phyloP scores from a whole-genome alignment of 2,329 filamentous ascomycete species.

The Trichophyton equinum region DNA sequence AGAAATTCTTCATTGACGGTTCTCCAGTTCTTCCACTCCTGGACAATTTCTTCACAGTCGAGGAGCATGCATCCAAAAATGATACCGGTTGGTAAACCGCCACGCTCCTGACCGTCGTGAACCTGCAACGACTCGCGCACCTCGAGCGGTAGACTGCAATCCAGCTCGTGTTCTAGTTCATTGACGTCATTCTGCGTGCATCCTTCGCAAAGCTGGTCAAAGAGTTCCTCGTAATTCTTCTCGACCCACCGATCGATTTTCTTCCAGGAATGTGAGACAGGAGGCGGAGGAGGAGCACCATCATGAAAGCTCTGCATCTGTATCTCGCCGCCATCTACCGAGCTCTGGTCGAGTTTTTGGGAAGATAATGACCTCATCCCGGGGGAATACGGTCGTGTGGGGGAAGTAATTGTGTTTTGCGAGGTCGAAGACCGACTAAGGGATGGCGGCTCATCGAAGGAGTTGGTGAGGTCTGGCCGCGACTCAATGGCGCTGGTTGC shows the following conservation, averaged over 20 bases:
- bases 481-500: slow-evolving; percentile 79
- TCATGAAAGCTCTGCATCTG: slow-evolving; percentile 94
- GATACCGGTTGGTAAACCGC: slow-evolving; percentile 78
- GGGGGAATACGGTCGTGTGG: slow-evolving; percentile 69
- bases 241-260: slow-evolving; percentile 92
- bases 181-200: slow-evolving; percentile 91
- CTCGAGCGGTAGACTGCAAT: slow-evolving; percentile 86
- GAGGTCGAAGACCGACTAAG: slow-evolving; percentile 37
- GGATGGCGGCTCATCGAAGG: slow-evolving; percentile 61
- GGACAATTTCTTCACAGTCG: slow-evolving; percentile 94
- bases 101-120: slow-evolving; percentile 95
- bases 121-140: slow-evolving; percentile 80
- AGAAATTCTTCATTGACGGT: slow-evolving; percentile 85
- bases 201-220: slow-evolving; percentile 82
- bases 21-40: slow-evolving; percentile 96
- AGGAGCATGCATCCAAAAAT: slow-evolving; percentile 91
- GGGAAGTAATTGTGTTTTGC: slow-evolving; percentile 43
- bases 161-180: slow-evolving; percentile 88
- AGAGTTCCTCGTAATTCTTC: slow-evolving; percentile 88
- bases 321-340: slow-evolving; percentile 63
- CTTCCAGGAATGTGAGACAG: slow-evolving; percentile 79
- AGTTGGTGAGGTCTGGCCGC: slow-evolving; percentile 64
- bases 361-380: slow-evolving; percentile 71
- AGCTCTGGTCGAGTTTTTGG: slow-evolving; percentile 47
- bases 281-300: slow-evolving; percentile 77